Evolutionary conservation across 2,329 filamentous ascomycete genomes (phyloP).

Genomic region (Aspergillus sp.): DNA sequence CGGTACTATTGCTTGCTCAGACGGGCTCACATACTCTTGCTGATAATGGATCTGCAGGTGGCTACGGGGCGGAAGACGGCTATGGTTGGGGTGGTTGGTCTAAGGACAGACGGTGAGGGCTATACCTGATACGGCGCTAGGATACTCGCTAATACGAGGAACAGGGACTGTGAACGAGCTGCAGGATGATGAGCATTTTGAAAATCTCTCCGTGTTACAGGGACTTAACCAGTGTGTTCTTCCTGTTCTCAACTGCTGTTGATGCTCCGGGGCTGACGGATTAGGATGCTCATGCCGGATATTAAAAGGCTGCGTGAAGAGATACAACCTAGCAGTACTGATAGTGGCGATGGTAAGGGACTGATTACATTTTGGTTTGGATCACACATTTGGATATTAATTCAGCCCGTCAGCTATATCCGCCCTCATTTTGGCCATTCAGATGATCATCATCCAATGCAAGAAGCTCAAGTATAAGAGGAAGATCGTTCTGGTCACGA

Average conservation of each 20-base stretch:
- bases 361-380: background rate
- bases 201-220: conserved; percentile 69
- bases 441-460: conserved; percentile 75
- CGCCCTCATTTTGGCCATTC: conserved; percentile 74
- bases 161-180: conserved; percentile 62
- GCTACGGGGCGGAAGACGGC: conserved; percentile 66
- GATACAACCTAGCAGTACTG: conserved; percentile 61
- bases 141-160: conserved; percentile 4
- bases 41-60: conserved; percentile 33
- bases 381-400: background rate
- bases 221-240: conserved; percentile 57
- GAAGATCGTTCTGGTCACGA: conserved; percentile 77
- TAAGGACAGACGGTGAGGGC: conserved; percentile 62
- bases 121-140: conserved; percentile 4
- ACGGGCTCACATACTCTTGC: background rate
- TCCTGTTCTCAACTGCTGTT: conserved; percentile 18
- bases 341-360: conserved; percentile 62
- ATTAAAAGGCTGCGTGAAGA: conserved; percentile 57
- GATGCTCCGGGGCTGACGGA: conserved; percentile 3
- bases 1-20: conserved; percentile 46
- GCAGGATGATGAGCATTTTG: conserved; percentile 62
- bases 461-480: conserved; percentile 76
- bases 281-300: conserved; percentile 58
- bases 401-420: conserved; percentile 55
- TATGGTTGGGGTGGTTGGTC: conserved; percentile 69